Evolutionary conservation across 208 protist species (phyloP).

Genomic region (Borovskyia barvae): DNA sequence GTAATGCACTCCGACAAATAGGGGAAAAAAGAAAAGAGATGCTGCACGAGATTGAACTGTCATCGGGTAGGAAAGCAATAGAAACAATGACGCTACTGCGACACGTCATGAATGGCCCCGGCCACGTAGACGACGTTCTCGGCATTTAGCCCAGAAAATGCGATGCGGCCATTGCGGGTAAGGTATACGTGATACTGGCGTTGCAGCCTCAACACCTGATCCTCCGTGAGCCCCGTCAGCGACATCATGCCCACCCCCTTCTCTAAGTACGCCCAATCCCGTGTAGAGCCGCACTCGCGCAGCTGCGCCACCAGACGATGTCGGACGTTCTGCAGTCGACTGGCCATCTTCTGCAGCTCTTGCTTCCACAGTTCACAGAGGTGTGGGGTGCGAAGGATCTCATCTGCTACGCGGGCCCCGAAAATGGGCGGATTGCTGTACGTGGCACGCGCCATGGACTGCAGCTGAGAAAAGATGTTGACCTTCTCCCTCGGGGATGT

Average conservation of each 20-base stretch:
- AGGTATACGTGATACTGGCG: conserved; percentile 76
- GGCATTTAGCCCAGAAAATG: conserved; percentile 68
- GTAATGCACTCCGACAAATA: background rate
- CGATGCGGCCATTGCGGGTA: conserved; percentile 66
- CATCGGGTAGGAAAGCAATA: conserved; percentile 1
- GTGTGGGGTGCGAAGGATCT: conserved; percentile 75
- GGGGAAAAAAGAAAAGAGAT: background rate
- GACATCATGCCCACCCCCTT: conserved; percentile 97
- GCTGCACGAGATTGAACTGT: background rate
- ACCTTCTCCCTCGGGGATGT: conserved; percentile 44
- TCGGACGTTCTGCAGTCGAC: conserved; percentile 67
- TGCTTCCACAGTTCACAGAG: conserved; percentile 77
- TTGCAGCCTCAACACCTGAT: conserved; percentile 52
- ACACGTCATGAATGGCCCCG: conserved; percentile 62
- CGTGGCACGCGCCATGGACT: conserved; percentile 89
- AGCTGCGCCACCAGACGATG: conserved; percentile 65
- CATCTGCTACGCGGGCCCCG: conserved; percentile 91
- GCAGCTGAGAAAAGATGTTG: conserved; percentile 91
- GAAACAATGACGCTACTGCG: conserved; percentile 17
- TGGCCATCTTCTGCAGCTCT: conserved; percentile 90
- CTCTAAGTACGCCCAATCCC: conserved; percentile 92
- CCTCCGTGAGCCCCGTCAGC: conserved; percentile 89
- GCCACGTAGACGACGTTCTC: conserved; percentile 79
- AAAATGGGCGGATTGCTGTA: conserved; percentile 96
- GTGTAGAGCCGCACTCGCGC: conserved; percentile 43